Evolutionary conservation across 2,329 filamentous ascomycete species (phyloP).

Genomic region (Penicillium concentricum): DNA sequence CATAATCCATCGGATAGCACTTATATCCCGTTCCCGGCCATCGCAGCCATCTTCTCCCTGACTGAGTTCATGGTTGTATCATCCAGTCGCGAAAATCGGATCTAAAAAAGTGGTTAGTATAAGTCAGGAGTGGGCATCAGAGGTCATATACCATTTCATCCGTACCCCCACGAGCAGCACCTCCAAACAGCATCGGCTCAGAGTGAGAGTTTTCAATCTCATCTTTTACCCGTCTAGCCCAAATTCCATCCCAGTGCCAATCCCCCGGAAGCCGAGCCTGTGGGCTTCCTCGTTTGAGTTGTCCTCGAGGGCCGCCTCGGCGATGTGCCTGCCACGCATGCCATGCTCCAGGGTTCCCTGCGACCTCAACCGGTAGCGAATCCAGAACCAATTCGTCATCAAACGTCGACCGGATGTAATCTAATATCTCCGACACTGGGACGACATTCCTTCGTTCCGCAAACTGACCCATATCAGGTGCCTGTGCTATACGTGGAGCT

Average conservation of each 20-base stretch:
- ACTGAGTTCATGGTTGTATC: conserved; percentile 31
- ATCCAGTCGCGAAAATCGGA: conserved; percentile 42
- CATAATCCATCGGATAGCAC: conserved; percentile 14
- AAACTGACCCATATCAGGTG: conserved; percentile 18
- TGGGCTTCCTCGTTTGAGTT: conserved; percentile 47
- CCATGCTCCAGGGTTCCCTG: conserved; percentile 89
- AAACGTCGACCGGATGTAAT: conserved; percentile 81
- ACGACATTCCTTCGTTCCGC: conserved; percentile 40
- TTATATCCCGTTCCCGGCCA: conserved; percentile 25
- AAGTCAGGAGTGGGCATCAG: background rate
- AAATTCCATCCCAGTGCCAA: conserved; percentile 98
- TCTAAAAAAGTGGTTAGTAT: conserved; percentile 28
- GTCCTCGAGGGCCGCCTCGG: conserved; percentile 32
- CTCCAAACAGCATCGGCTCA: conserved; percentile 76
- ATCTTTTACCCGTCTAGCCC: conserved; percentile 83
- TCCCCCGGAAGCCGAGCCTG: conserved; percentile 65
- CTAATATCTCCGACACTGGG: conserved; percentile 67
- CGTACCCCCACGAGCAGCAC: conserved; percentile 50
- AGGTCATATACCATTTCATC: conserved; percentile 66
- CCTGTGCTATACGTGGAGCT: conserved; percentile 6
- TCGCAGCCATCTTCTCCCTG: conserved; percentile 38
- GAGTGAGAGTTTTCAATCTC: conserved; percentile 74
- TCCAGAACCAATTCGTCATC: conserved; percentile 76
- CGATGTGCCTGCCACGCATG: conserved; percentile 84
- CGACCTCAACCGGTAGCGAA: conserved; percentile 73